phyloP scores from a whole-genome alignment of 371 early-diverging fungal species.

The Rhizomucor miehei region DNA sequence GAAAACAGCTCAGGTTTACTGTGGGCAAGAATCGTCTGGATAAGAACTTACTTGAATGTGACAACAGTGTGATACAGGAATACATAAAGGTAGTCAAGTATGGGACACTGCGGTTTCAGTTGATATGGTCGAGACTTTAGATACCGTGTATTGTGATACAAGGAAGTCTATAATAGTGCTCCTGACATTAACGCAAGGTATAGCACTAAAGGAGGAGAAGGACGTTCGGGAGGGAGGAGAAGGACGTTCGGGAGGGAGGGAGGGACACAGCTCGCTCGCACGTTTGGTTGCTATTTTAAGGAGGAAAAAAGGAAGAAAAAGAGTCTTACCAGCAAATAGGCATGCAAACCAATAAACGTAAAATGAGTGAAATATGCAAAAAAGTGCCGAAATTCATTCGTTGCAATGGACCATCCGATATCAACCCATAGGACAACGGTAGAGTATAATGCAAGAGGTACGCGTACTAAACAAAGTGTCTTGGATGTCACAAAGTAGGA shows the following conservation, averaged over 20 bases:
- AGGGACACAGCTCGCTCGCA: background rate
- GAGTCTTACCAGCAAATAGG: constrained; percentile 50
- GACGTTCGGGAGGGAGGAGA: background rate
- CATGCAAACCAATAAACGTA: constrained; percentile 50
- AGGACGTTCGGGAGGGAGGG: background rate
- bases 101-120: constrained; percentile 25
- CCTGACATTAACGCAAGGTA: background rate
- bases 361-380: constrained; percentile 52
- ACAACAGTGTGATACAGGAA: constrained; percentile 41
- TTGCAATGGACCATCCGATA: constrained; percentile 24
- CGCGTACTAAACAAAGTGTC: constrained; percentile 41
- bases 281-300: background rate
- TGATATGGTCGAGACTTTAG: constrained; percentile 11
- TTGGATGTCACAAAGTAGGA: constrained; percentile 48
- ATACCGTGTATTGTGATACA: constrained; percentile 30
- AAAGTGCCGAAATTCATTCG: constrained; percentile 9
- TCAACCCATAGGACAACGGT: constrained; percentile 40
- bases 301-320: background rate
- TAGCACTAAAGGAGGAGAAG: background rate
- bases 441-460: constrained; percentile 34
- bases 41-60: constrained; percentile 39
- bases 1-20: too few relatives aligned
- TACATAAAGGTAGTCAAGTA: constrained; percentile 41
- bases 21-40: background rate
- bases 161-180: constrained; percentile 10